Evolutionary conservation across 768 basidiomycete genomes (phyloP).

Genomic region (Mycena belliarum): DNA sequence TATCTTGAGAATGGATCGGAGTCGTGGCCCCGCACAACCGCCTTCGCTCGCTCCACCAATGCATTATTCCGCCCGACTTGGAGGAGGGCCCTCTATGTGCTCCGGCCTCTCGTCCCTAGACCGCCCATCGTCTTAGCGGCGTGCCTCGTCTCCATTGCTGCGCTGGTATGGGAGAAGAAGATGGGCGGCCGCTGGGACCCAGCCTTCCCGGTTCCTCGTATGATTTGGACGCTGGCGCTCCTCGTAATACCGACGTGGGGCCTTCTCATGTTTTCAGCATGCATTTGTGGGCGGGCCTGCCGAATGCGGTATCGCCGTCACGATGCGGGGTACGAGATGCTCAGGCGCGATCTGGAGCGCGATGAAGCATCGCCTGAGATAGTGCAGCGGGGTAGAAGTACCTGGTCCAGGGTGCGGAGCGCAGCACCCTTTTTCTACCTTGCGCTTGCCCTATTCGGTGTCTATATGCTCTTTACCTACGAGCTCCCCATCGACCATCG

Average conservation of each 20-base stretch:
- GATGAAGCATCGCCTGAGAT: too few species aligned
- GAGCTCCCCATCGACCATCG: constrained; percentile 1
- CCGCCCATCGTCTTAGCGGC: too few species aligned
- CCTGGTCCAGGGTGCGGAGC: neutral
- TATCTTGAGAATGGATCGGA: too few species aligned
- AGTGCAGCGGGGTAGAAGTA: neutral
- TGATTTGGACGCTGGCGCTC: neutral
- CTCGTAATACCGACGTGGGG: neutral
- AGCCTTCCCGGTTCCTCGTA: neutral
- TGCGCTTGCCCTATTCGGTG: neutral
- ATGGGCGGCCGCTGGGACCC: neutral
- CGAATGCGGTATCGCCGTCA: neutral
- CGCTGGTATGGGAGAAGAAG: too few species aligned
- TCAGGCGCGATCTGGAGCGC: neutral
- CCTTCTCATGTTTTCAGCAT: neutral
- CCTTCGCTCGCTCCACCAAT: too few species aligned
- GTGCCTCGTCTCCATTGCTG: too few species aligned
- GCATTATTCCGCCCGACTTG: too few species aligned
- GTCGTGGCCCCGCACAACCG: too few species aligned
- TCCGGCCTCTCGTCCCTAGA: too few species aligned
- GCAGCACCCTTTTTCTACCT: neutral
- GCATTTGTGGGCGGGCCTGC: too few species aligned
- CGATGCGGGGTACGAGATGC: neutral
- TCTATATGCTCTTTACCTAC: constrained; percentile 1
- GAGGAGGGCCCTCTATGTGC: too few species aligned